Percentiles rank a stretch among this genome's conserved stretches.
Conservation (phyloP, 495 filamentous ascomycete genomes). For the Aspergillus sclerotioniger region DNA sequence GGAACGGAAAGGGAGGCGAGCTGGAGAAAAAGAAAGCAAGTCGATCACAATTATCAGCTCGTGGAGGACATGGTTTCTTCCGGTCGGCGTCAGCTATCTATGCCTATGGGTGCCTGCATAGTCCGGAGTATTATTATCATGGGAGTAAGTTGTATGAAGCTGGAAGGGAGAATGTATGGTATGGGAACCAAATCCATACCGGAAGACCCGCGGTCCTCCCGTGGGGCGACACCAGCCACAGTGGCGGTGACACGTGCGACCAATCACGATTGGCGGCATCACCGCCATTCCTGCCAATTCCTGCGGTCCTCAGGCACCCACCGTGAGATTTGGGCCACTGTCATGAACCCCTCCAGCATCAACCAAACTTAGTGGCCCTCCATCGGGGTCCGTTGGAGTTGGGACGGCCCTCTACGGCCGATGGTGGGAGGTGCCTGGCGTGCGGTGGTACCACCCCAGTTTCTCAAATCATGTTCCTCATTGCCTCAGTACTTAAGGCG, state of each 20-base stretch:
- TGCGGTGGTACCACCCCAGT: no score
- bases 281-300: conserved; percentile 32
- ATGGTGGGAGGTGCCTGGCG: no score
- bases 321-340: neutral
- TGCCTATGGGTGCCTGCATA: neutral
- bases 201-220: conserved; percentile 9
- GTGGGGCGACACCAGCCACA: conserved; percentile 32
- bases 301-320: neutral
- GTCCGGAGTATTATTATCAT: no score
- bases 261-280: conserved; percentile 33
- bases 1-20: neutral
- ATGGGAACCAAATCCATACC: neutral
- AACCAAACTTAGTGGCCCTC: neutral
- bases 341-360: neutral
- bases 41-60: neutral
- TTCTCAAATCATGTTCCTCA: neutral
- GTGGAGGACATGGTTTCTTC: neutral
- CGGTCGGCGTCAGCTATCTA: neutral
- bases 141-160: no score
- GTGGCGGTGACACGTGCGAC: conserved; percentile 31
- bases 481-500: neutral
- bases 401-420: no score
- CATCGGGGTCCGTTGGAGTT: neutral
- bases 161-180: conserved; percentile 9
- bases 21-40: neutral